A percentile compares a stretch with the other conserved stretches of the same genome.
phyloP scores from a whole-genome alignment of 1,284 basidiomycete genomes.

The Tremellales sp. region DNA sequence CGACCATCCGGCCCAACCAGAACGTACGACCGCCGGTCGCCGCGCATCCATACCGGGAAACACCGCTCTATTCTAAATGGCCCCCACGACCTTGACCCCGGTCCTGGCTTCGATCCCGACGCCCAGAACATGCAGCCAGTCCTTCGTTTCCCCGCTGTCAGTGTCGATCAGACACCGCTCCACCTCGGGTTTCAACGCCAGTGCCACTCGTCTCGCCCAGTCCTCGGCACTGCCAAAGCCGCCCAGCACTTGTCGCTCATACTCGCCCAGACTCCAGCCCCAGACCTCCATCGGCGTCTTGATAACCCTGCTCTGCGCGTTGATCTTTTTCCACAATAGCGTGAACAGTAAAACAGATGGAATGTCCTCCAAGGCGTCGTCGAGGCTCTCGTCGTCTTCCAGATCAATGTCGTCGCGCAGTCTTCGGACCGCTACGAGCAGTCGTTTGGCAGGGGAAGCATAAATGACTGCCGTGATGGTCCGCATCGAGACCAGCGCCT shows the following conservation, averaged over 20 bases:
- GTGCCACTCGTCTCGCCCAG: slow-evolving; percentile 40
- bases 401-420: slow-evolving; percentile 45
- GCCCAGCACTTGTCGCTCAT: slow-evolving; percentile 43
- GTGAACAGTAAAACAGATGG: slow-evolving; percentile 45
- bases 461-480: slow-evolving; percentile 39
- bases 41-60: too few relatives aligned
- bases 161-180: slow-evolving; percentile 31
- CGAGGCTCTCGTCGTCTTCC: slow-evolving; percentile 38
- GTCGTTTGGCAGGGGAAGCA: slow-evolving; percentile 21
- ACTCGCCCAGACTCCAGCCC: slow-evolving; percentile 41
- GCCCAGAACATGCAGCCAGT: slow-evolving; percentile 43
- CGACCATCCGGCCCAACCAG: not conserved
- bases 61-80: not conserved
- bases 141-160: slow-evolving; percentile 24
- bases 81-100: slow-evolving; percentile 33
- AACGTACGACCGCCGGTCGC: too few relatives aligned
- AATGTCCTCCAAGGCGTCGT: slow-evolving; percentile 50
- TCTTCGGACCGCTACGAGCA: slow-evolving; percentile 25
- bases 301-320: slow-evolving; percentile 25
- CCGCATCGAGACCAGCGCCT: slow-evolving; percentile 46
- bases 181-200: slow-evolving; percentile 45
- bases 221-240: slow-evolving; percentile 49
- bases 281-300: slow-evolving; percentile 39
- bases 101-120: slow-evolving; percentile 41
- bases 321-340: slow-evolving; percentile 38